Evolutionary conservation across 108 stramenopile species (phyloP).

Genomic region (Skeletonema tropicum): DNA sequence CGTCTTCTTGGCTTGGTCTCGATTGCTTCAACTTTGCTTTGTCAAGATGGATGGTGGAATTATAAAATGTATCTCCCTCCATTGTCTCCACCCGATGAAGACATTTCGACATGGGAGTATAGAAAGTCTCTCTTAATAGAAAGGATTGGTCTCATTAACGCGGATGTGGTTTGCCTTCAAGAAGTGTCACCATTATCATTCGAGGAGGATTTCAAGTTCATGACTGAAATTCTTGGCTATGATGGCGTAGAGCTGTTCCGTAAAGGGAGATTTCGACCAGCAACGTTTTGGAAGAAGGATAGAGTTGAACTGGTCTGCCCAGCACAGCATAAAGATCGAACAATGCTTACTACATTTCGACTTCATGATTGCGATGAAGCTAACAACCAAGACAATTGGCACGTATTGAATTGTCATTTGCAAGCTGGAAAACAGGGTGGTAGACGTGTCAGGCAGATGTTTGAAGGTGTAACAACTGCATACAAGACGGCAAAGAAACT

Average conservation of each 20-base stretch:
- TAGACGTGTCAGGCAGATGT: slow-evolving; percentile 82
- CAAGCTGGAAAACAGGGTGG: slow-evolving; percentile 88
- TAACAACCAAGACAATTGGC: slow-evolving; percentile 51
- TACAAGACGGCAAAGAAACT: slow-evolving; percentile 67
- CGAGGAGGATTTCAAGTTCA: slow-evolving; percentile 89
- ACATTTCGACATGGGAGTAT: slow-evolving; percentile 69
- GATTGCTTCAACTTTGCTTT: no score
- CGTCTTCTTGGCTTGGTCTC: no score
- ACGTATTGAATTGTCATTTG: slow-evolving; percentile 90
- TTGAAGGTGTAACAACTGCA: slow-evolving; percentile 78
- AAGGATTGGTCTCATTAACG: slow-evolving; percentile 58
- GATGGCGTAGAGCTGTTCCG: slow-evolving; percentile 81
- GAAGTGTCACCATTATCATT: slow-evolving; percentile 88
- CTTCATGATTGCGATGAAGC: background rate
- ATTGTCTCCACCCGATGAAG: slow-evolving; percentile 47
- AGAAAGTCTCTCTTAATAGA: slow-evolving; percentile 59
- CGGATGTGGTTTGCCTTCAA: slow-evolving; percentile 91
- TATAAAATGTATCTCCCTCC: slow-evolving; percentile 92
- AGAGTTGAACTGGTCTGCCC: slow-evolving; percentile 66
- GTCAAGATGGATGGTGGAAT: slow-evolving; percentile 93
- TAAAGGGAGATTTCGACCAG: slow-evolving; percentile 83
- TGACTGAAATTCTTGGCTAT: slow-evolving; percentile 78
- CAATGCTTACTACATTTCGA: slow-evolving; percentile 81
- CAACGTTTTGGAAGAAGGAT: slow-evolving; percentile 92
- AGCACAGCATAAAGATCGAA: slow-evolving; percentile 89